Percentiles rank a stretch among this genome's conserved stretches.
Conservation (phyloP, 164 flowering plant species). For the Sedum album region DNA sequence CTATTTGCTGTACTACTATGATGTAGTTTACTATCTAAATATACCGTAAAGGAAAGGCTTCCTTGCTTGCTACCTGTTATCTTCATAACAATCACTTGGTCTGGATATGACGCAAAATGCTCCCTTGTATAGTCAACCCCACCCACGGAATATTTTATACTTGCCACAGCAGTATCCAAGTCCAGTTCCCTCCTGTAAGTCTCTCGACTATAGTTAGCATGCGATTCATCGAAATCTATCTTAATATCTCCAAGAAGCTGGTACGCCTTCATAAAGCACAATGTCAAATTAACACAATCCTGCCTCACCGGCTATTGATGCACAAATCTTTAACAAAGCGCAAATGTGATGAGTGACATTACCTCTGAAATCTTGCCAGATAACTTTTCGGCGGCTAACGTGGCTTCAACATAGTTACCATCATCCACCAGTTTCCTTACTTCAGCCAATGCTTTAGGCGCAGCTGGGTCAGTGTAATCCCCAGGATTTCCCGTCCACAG, state of each 20-base stretch:
- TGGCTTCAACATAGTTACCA: conserved; percentile 60
- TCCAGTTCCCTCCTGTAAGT: conserved; percentile 77
- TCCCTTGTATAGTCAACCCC: conserved; percentile 64
- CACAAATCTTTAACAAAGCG: no score
- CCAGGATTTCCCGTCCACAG: conserved; percentile 94
- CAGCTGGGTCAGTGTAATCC: conserved; percentile 56
- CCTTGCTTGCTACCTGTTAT: conserved; percentile 61
- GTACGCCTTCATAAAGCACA: conserved; percentile 55
- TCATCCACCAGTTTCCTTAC: conserved; percentile 73
- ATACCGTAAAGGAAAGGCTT: conserved; percentile 61
- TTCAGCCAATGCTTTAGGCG: conserved; percentile 49
- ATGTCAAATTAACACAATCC: neutral
- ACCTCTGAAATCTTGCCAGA: conserved; percentile 63
- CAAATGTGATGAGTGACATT: no score
- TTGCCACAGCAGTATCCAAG: conserved; percentile 72
- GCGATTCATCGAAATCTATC: conserved; percentile 71
- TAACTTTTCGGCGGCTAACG: conserved; percentile 49
- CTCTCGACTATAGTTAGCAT: conserved; percentile 31
- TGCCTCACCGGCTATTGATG: no score
- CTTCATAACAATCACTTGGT: conserved; percentile 72
- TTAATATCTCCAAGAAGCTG: conserved; percentile 85
- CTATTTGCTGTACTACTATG: conserved; percentile 41
- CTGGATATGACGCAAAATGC: conserved; percentile 72
- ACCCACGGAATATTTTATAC: conserved; percentile 47
- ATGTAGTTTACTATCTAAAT: conserved; percentile 66